Evolutionary conservation across 306 rosid species (phyloP), one percentile per base, ranked within the genome.

Genomic region (Malus sylvestris): DNA sequence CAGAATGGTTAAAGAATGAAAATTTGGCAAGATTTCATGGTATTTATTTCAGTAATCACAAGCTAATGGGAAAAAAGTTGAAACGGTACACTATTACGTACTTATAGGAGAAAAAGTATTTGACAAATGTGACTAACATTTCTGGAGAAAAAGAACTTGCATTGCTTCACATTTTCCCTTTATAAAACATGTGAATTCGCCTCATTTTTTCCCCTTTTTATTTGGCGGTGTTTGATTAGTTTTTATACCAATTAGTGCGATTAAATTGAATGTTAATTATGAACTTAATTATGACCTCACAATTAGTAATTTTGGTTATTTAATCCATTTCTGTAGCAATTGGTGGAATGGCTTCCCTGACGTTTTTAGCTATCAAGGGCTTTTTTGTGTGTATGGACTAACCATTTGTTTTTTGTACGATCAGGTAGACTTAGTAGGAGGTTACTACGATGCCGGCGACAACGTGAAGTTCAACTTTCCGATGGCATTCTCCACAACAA

Each of bases 401-500:
- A 42, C 45, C 10, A 42, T 42, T 42, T 42, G 45, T n/a, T 11
- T 71, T 44, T 35, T 6, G 22, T 18, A 10, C 6, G 25, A 40
- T 67, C 80, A 76, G 73, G 73, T 76, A 27, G 80, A 76, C 42
- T 57, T 76, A 59, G 74, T 68, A 22, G 80, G 74, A 20, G 74
- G 80, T 6, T 76, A 76, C 73, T 76, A 67, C n/a, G 80, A 76
- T 2, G 80, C 68, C 4, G 74, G 74, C 2, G 80, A 76, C 80
- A 76, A 76, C 29, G 67, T 76, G 44, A 76, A 76, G 80, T 76
- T 67, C 74, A 76, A 29, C 30, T 76, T 76, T 68, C 80, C 74
- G 4, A 76, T 76, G 80, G 74, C 80, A 67, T 76, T 76, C 44
- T 53, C 80, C 10, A 76, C 68, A 55, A 76, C 80, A 18, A 57